These are phyloP conservation scores for Zhuliangozyma parablackwelliae DNA, from an alignment of 1,139 yeast species.

Conservation along the genomic window DNA sequence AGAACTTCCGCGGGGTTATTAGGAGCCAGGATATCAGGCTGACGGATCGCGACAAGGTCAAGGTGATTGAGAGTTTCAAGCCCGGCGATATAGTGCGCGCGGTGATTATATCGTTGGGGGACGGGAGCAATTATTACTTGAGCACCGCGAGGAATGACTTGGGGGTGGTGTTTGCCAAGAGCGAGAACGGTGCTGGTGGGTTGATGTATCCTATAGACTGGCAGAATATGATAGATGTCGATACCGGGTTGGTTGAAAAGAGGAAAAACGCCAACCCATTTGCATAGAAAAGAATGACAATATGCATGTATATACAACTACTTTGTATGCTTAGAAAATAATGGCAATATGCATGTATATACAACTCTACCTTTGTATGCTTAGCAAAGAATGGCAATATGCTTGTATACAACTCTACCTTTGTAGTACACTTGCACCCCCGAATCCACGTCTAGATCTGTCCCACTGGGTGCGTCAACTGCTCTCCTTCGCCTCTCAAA, in stretches of 20 bases:
- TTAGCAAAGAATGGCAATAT: no score
- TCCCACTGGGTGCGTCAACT: conserved; percentile 34
- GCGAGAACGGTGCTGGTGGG: conserved; percentile 66
- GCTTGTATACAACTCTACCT: no score
- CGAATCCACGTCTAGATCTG: conserved; percentile 8
- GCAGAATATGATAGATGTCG: conserved; percentile 86
- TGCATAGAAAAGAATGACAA: background rate
- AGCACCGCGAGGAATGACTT: conserved; percentile 87
- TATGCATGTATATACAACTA: background rate
- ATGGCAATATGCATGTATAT: background rate
- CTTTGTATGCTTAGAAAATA: background rate
- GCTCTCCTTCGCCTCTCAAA: conserved; percentile 56
- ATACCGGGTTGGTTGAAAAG: conserved; percentile 68
- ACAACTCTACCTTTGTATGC: background rate
- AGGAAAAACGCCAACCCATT: conserved; percentile 95
- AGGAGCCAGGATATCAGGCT: conserved; percentile 86
- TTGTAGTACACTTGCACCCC: no score
- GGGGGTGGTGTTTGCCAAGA: conserved; percentile 87
- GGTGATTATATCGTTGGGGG: conserved; percentile 78
- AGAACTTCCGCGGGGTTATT: conserved; percentile 85
- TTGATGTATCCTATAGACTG: conserved; percentile 90
- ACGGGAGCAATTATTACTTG: conserved; percentile 85
- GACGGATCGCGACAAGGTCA: conserved; percentile 85
- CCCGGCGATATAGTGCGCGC: conserved; percentile 96
- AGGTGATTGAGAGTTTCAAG: conserved; percentile 69